Base-by-base conservation (phyloP, 768 basidiomycete genomes). In the Phaeotremella skinneri region DNA sequence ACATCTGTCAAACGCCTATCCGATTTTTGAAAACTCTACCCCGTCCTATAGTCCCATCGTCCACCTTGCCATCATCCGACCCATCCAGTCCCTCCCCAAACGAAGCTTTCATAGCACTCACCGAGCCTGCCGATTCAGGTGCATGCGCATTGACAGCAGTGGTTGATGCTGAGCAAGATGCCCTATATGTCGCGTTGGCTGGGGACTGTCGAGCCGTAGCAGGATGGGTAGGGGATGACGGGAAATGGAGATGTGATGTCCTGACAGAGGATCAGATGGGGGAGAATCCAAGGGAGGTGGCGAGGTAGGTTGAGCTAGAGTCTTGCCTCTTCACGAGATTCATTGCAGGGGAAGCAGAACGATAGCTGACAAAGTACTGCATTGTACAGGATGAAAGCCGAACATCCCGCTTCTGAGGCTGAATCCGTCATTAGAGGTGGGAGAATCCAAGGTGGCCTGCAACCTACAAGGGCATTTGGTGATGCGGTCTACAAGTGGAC, bases 121-220 rank as follows among this genome's bases (percentile, higher is more conserved):
- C 68, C 81, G 82, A 84, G 31, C 90, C 93, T 0, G 93, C 92
- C 3, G 78, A 94, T 50, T 87, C 72, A 83, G 94, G 94, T 2
- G 91, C 91, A 58, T 98, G 94, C 76, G 91, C 94, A 1, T 79
- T 99, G 55, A 81, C 93, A 76, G 87, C 92, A 0, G 75, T 93
- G 47, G 83, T 99, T 58, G 94, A 98, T 73, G 89, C 89, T 0
- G 85, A 87, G 4, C 82, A 87, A 59, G 83, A 82, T 45, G 85
- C 91, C 72, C 76, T 98, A 26, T 94, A 96, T 68, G 85, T 98
- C 31, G 94, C 94, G 7, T 86, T 86, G 66, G 87, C 91, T 3
- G 96, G 96, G 0, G 96, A 99, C 74, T 89, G 90, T 72, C 84
- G 96, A 49, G 96, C 96, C 13, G 91, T 99, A 4, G 93, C 94